These are phyloP conservation scores for Sporothrix phasma DNA, from an alignment of 2,329 filamentous ascomycete species.

Conservation along the genomic window DNA sequence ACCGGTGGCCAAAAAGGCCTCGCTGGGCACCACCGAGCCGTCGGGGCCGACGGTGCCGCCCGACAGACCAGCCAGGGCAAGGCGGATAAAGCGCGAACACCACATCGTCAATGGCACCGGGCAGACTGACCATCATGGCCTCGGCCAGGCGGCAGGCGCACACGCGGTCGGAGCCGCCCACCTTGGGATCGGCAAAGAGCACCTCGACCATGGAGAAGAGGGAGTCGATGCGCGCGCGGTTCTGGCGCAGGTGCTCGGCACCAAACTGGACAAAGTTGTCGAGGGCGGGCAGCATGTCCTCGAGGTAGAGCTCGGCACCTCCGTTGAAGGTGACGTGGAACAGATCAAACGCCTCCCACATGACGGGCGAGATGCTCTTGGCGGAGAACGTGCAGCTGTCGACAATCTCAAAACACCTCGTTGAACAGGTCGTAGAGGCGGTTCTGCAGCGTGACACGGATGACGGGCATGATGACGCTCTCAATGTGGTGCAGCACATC, in stretches of 20 bases:
- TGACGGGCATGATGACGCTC: slow-evolving; percentile 92
- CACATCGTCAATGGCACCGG: slow-evolving; percentile 78
- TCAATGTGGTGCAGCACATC: slow-evolving; percentile 92
- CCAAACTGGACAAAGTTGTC: slow-evolving; percentile 98
- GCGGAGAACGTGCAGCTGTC: slow-evolving; percentile 98
- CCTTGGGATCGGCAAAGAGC: slow-evolving; percentile 87
- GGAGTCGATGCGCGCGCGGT: slow-evolving; percentile 76
- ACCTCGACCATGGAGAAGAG: slow-evolving; percentile 90
- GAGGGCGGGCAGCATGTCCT: slow-evolving; percentile 95
- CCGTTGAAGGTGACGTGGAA: slow-evolving; percentile 97
- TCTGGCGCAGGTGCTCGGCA: slow-evolving; percentile 66
- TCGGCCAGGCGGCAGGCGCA: slow-evolving; percentile 97
- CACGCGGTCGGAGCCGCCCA: slow-evolving; percentile 87
- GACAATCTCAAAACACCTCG: slow-evolving; percentile 96
- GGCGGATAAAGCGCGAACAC: slow-evolving; percentile 78
- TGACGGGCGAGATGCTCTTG: slow-evolving; percentile 87
- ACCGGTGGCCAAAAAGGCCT: slow-evolving; percentile 10
- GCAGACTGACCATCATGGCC: slow-evolving; percentile 91
- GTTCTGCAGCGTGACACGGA: slow-evolving; percentile 91
- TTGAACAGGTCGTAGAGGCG: slow-evolving; percentile 98
- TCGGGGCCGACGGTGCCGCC: slow-evolving; percentile 45
- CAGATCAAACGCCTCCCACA: slow-evolving; percentile 98
- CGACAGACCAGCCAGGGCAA: slow-evolving; percentile 75
- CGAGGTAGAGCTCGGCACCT: slow-evolving; percentile 90
- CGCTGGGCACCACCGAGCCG: slow-evolving; percentile 16